Conservation (phyloP, 805 yeast species). For the Candida saitoana region DNA sequence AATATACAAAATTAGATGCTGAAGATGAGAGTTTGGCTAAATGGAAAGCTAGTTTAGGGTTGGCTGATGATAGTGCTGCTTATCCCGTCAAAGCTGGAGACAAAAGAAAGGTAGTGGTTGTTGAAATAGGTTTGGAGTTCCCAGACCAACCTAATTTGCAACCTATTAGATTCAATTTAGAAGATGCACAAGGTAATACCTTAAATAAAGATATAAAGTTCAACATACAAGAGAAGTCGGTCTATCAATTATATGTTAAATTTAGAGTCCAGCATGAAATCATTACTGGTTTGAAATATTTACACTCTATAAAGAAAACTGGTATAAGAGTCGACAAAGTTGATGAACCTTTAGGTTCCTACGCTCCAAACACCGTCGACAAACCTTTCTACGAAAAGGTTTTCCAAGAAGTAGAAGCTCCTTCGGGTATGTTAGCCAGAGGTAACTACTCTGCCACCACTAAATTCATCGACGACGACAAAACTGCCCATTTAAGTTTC, state of each 20-base stretch:
- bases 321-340: slow-evolving; percentile 83
- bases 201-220: slow-evolving; percentile 61
- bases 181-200: slow-evolving; percentile 52
- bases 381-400: slow-evolving; percentile 70
- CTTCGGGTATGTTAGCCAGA: slow-evolving; percentile 83
- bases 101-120: slow-evolving; percentile 70
- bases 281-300: slow-evolving; percentile 83
- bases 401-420: slow-evolving; percentile 71
- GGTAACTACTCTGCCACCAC: slow-evolving; percentile 80
- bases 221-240: slow-evolving; percentile 72
- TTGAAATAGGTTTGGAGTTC: slow-evolving; percentile 68
- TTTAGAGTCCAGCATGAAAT: slow-evolving; percentile 88
- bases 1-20: slow-evolving; percentile 78
- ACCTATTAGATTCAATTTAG: slow-evolving; percentile 67
- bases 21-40: slow-evolving; percentile 85
- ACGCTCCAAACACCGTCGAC: slow-evolving; percentile 79
- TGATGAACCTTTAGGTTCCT: slow-evolving; percentile 87
- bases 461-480: slow-evolving; percentile 85
- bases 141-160: slow-evolving; percentile 53
- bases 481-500: slow-evolving; percentile 62
- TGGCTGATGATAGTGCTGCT: slow-evolving; percentile 49
- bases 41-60: slow-evolving; percentile 88
- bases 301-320: slow-evolving; percentile 79
- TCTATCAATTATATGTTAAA: slow-evolving; percentile 66
- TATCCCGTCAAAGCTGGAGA: slow-evolving; percentile 70